Evolutionary conservation across 345 rosid genomes (phyloP).

Genomic region (Salix viminalis): DNA sequence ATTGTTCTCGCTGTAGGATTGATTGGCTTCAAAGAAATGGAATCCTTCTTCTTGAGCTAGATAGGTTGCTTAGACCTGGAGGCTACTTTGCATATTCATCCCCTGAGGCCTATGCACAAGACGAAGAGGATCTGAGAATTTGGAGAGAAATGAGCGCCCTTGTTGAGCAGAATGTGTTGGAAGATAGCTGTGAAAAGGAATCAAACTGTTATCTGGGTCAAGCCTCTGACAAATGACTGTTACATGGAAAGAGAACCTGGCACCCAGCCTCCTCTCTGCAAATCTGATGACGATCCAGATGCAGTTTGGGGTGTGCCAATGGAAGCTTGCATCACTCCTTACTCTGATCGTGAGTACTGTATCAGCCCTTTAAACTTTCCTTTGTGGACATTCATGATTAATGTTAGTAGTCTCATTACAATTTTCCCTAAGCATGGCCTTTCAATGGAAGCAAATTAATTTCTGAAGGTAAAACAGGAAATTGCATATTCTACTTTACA

Average conservation of each 20-base stretch:
- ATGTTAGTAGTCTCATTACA: not conserved
- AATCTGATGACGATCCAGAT: conserved; percentile 85
- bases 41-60: conserved; percentile 94
- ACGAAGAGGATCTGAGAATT: conserved; percentile 85
- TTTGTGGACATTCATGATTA: not conserved
- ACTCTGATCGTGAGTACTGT: conserved; percentile 70
- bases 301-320: conserved; percentile 73
- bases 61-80: conserved; percentile 91
- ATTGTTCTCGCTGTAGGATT: conserved; percentile 95
- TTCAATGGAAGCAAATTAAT: not conserved
- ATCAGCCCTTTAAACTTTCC: conserved; percentile 1
- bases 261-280: conserved; percentile 86
- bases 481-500: not conserved
- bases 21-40: conserved; percentile 99
- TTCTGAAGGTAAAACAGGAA: not conserved
- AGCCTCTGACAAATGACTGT: conserved; percentile 88
- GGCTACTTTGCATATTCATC: conserved; percentile 98
- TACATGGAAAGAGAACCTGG: conserved; percentile 75
- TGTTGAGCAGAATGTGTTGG: conserved; percentile 95
- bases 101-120: conserved; percentile 98
- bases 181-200: conserved; percentile 80
- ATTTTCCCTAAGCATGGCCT: not conserved
- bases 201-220: conserved; percentile 97
- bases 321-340: conserved; percentile 93
- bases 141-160: conserved; percentile 96